These are phyloP conservation scores for Mayamaea pseudoterrestris DNA, from an alignment of 108 stramenopile species.

Conservation along the genomic window DNA sequence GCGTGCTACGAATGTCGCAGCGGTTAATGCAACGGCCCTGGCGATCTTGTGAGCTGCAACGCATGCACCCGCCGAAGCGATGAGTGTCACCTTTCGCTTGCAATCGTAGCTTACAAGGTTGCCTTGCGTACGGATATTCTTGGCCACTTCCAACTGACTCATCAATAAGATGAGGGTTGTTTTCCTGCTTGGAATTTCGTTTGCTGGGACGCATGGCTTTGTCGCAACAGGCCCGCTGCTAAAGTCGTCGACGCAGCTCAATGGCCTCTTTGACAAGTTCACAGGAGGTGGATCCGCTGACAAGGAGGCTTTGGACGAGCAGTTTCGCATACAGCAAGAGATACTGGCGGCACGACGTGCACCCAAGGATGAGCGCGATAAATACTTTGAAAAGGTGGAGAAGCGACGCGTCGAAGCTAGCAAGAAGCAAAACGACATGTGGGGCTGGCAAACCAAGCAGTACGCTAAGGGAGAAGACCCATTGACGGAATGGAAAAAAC, in stretches of 20 bases:
- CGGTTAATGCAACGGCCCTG: too few species aligned
- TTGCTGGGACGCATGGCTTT: too few species aligned
- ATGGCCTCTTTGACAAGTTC: slow-evolving; percentile 38
- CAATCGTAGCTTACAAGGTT: too few species aligned
- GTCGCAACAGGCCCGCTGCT: too few species aligned
- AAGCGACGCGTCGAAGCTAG: slow-evolving; percentile 48
- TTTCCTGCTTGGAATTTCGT: too few species aligned
- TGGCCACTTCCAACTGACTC: too few species aligned
- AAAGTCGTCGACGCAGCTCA: slow-evolving; percentile 4
- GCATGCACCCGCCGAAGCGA: too few species aligned
- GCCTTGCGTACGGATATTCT: too few species aligned
- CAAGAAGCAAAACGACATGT: slow-evolving; percentile 63
- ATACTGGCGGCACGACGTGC: slow-evolving; percentile 44
- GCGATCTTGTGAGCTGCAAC: too few species aligned
- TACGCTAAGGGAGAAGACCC: slow-evolving; percentile 79
- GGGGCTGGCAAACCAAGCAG: slow-evolving; percentile 80
- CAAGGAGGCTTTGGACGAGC: slow-evolving; percentile 39
- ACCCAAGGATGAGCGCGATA: slow-evolving; percentile 46
- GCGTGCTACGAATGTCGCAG: too few species aligned
- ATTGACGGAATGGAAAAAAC: slow-evolving; percentile 78
- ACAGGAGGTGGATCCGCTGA: slow-evolving; percentile 31
- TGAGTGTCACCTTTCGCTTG: too few species aligned
- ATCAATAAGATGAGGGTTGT: too few species aligned
- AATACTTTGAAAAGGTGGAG: slow-evolving; percentile 68
- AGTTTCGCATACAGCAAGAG: slow-evolving; percentile 75